Percentiles rank a stretch among this genome's conserved stretches.
These are phyloP conservation scores for Metschnikowia corniflorae DNA, from an alignment of 805 yeast species.

Conservation along the genomic window DNA sequence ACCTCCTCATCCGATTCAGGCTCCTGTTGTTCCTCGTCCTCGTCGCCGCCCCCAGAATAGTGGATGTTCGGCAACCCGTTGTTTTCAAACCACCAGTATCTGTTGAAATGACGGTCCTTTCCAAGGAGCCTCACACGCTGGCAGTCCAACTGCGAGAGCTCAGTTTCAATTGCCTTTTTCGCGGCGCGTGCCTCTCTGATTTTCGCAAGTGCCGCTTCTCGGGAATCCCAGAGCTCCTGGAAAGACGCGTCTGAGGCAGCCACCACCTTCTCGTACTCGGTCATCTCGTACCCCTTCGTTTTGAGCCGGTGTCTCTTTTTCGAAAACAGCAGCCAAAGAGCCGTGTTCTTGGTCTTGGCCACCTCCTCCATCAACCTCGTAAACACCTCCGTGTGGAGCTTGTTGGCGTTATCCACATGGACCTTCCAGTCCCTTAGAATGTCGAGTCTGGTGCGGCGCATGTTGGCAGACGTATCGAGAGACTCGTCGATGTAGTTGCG, in stretches of 20 bases:
- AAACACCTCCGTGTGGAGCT: conserved; percentile 22
- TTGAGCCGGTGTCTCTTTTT: conserved; percentile 26
- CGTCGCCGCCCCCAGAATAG: conserved; percentile 28
- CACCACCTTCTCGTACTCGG: conserved; percentile 35
- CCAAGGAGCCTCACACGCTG: conserved; percentile 79
- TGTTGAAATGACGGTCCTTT: conserved; percentile 74
- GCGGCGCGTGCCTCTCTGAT: conserved; percentile 47
- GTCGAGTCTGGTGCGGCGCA: conserved; percentile 68
- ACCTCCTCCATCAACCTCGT: conserved; percentile 19
- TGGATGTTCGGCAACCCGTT: conserved; percentile 68
- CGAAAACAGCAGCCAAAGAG: conserved; percentile 12
- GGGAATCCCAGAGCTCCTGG: conserved; percentile 39
- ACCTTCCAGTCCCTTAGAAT: conserved; percentile 56
- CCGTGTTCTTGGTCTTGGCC: conserved; percentile 5
- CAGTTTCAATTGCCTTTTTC: conserved; percentile 54
- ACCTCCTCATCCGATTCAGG: conserved; percentile 32
- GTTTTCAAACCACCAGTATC: conserved; percentile 94
- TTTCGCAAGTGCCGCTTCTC: conserved; percentile 38
- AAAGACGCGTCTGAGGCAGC: conserved; percentile 43
- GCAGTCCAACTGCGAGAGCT: conserved; percentile 65
- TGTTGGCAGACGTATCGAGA: conserved; percentile 56
- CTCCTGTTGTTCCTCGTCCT: conserved; percentile 39
- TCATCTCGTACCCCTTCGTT: conserved; percentile 37
- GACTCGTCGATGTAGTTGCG: conserved; percentile 65
- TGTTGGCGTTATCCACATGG: conserved; percentile 49